A percentile compares a stretch with the other conserved stretches of the same genome.
Conservation (phyloP, 352 stramenopile species). For the Globisporangium spinosum region DNA sequence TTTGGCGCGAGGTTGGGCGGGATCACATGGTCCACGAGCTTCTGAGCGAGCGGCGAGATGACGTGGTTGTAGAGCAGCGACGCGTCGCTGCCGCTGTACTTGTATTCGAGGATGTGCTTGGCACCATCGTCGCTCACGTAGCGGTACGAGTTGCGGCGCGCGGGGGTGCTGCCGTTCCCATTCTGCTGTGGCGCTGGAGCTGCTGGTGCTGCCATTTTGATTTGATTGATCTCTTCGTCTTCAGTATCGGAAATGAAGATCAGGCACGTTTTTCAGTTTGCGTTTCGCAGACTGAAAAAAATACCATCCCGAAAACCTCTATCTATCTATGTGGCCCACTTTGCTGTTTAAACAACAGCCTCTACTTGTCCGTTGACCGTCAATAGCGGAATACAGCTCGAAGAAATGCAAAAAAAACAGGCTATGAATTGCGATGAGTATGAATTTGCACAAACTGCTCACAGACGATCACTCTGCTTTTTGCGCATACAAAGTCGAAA, state of each 20-base stretch:
- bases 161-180: background rate
- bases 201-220: slow-evolving; percentile 2
- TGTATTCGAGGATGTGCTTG: slow-evolving; percentile 67
- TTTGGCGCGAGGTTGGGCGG: slow-evolving; percentile 72
- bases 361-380: no score
- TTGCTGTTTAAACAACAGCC: no score
- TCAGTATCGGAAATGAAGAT: background rate
- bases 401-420: no score
- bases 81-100: slow-evolving; percentile 84
- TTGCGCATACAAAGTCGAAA: no score
- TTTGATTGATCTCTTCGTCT: background rate
- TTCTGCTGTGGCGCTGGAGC: background rate
- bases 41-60: slow-evolving; percentile 70
- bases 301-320: no score
- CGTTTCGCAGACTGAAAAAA: no score
- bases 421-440: no score
- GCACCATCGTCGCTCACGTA: slow-evolving; percentile 75
- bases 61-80: slow-evolving; percentile 83
- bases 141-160: slow-evolving; percentile 28
- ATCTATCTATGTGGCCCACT: no score
- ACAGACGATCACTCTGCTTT: no score
- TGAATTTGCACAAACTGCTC: no score
- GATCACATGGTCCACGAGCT: slow-evolving; percentile 73
- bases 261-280: background rate
- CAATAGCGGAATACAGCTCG: no score